These are phyloP conservation scores for Leptographium wingfieldii DNA, from an alignment of 2,329 filamentous ascomycete species.

Conservation along the genomic window DNA sequence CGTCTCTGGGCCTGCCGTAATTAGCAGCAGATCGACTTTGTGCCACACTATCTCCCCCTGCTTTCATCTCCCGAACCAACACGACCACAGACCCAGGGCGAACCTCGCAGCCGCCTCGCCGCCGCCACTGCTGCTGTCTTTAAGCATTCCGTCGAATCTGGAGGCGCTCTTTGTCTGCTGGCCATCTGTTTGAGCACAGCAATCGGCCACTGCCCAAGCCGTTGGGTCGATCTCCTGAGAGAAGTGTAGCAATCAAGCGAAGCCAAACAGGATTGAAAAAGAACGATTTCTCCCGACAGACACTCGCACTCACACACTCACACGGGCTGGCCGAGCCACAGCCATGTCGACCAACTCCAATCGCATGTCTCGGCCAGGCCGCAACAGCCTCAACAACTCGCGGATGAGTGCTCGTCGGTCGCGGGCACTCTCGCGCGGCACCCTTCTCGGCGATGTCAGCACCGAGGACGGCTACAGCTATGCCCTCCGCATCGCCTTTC, in stretches of 20 bases:
- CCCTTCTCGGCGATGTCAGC: slow-evolving; percentile 30
- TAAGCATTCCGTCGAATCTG: background rate
- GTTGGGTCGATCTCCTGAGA: background rate
- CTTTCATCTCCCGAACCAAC: background rate
- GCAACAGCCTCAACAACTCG: slow-evolving; percentile 31
- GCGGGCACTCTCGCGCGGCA: slow-evolving; percentile 32
- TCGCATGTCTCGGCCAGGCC: slow-evolving; percentile 31
- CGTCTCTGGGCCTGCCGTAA: background rate
- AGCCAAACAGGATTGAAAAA: no score
- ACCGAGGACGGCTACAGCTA: slow-evolving; percentile 83
- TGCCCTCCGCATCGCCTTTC: slow-evolving; percentile 79
- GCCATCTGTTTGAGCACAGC: background rate
- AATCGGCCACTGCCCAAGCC: background rate
- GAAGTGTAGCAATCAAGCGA: no score
- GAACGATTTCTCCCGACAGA: no score
- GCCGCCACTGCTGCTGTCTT: background rate
- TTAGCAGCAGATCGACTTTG: background rate
- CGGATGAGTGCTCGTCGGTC: slow-evolving; percentile 27
- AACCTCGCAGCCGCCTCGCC: background rate
- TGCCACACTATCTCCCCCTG: no score
- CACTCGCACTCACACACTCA: background rate
- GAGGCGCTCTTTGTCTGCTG: background rate
- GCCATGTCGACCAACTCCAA: slow-evolving; percentile 39
- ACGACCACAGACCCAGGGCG: background rate
- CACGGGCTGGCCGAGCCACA: background rate